These are phyloP conservation scores for Cicer pinnatifidum DNA, from an alignment of 306 rosid genomes.

Conservation along the genomic window DNA sequence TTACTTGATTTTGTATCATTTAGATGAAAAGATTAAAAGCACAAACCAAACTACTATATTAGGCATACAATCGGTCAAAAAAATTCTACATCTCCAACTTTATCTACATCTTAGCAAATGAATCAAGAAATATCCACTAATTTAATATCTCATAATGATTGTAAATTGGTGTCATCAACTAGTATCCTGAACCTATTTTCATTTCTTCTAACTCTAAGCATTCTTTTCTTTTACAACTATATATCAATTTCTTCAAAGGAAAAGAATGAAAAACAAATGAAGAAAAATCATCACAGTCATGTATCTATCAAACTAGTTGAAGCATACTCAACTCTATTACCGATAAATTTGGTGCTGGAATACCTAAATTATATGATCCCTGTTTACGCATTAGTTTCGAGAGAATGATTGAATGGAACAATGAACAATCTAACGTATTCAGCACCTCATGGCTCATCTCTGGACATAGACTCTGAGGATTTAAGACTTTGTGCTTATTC, in stretches of 20 bases:
- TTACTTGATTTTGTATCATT: too few species aligned
- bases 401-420: constrained; percentile 23
- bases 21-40: background rate
- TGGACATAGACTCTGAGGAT: constrained; percentile 13
- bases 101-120: constrained; percentile 16
- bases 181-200: constrained; percentile 9
- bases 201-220: background rate
- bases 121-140: constrained; percentile 36
- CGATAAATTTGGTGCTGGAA: constrained; percentile 27
- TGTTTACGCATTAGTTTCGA: background rate
- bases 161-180: constrained; percentile 13
- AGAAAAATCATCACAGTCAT: constrained; percentile 38
- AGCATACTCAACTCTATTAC: constrained; percentile 17
- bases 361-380: constrained; percentile 30
- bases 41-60: constrained; percentile 2
- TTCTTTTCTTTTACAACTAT: constrained; percentile 33
- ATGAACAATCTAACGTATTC: background rate
- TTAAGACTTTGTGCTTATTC: constrained; percentile 40
- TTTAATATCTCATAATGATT: constrained; percentile 27
- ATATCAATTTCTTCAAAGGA: constrained; percentile 4
- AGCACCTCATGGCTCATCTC: background rate
- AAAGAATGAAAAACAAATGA: background rate
- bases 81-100: constrained; percentile 20
- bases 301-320: constrained; percentile 21
- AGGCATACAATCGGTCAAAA: background rate